phyloP scores from a whole-genome alignment of 2,329 filamentous ascomycete genomes.

The Pleoardoris graminearum region DNA sequence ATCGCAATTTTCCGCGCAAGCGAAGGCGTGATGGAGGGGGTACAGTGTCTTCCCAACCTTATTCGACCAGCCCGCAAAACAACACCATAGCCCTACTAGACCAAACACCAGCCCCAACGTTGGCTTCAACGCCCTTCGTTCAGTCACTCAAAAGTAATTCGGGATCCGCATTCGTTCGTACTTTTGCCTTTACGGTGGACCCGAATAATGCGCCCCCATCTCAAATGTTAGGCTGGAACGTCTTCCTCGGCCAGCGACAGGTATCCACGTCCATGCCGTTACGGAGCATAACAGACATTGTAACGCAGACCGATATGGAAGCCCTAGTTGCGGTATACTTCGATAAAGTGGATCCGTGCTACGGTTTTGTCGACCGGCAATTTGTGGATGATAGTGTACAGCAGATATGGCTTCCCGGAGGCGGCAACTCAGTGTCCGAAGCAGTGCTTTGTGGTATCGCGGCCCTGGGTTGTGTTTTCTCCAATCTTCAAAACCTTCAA shows the following conservation, averaged over 20 bases:
- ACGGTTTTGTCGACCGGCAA: conserved; percentile 54
- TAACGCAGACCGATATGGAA: conserved; percentile 55
- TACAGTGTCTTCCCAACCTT: conserved; percentile 18
- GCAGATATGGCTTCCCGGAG: conserved; percentile 40
- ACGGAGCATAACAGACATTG: conserved; percentile 49
- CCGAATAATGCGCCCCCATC: conserved; percentile 57
- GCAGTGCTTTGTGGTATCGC: conserved; percentile 60
- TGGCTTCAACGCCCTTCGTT: conserved; percentile 18
- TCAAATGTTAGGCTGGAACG: conserved; percentile 62
- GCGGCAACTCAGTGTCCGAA: conserved; percentile 46
- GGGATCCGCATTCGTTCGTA: conserved; percentile 59
- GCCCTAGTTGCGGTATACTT: conserved; percentile 55
- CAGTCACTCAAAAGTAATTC: conserved; percentile 61
- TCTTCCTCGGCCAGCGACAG: conserved; percentile 37
- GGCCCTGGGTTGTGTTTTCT: conserved; percentile 58
- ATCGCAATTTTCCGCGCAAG: conserved; percentile 46
- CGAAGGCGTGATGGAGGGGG: background rate
- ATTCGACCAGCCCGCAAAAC: conserved; percentile 23
- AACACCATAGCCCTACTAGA: conserved; percentile 15
- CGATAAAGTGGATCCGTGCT: conserved; percentile 57
- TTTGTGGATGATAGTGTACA: conserved; percentile 38
- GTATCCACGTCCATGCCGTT: background rate
- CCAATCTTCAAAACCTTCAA: conserved; percentile 46
- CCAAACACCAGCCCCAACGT: conserved; percentile 2
- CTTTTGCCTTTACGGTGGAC: conserved; percentile 58